Evolutionary conservation across 768 basidiomycete genomes (phyloP), one percentile per base, ranked within the genome.

Genomic region (Clathrus columnatus): DNA sequence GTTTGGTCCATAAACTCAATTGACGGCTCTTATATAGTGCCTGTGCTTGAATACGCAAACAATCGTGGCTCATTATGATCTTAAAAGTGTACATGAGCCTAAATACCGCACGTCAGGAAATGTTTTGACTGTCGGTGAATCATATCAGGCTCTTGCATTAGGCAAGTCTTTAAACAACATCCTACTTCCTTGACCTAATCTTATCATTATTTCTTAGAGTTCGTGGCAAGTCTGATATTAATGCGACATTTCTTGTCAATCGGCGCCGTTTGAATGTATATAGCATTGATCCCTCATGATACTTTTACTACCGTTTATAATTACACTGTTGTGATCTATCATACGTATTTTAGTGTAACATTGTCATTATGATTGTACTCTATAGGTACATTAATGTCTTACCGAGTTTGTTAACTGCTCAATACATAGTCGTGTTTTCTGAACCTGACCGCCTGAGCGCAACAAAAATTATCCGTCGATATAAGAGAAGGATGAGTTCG

Each of bases 41-140:
- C 75, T 77, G 3, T 79, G 82, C 58, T 16, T 52, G 51, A 59
- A 67, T 20, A 73, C 64, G 45, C 75, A 76, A 27, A 73, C 76
- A 47, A 65, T 80, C 3, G 75, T 86, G n/a, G 80, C 85, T 0
- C 78, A 76, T 61, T 87, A 86, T 65, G 74, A 73, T 63, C 72
- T 82, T 47, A 83, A 81, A 59, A 62, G 71, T n/a, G 66, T 74
- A 0, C 78, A 77, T 26, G 82, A 84, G 61, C 78, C 81, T 1
- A 71, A 71, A 17, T 83, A 83, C 59, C 47, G 69, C 45, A 82
- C 82, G 0, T 83, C 82, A 2, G 83, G 83, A 1, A 81, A 80
- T 57, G 77, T 78, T 69, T 67, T 87, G 46, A 81, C 78, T 27
- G 73, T 87, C 21, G 81, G 83, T 43, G 85, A 85, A 60, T 70